Base-by-base conservation (phyloP, 768 basidiomycete genomes). In the Symmetrospora coprosmae region DNA sequence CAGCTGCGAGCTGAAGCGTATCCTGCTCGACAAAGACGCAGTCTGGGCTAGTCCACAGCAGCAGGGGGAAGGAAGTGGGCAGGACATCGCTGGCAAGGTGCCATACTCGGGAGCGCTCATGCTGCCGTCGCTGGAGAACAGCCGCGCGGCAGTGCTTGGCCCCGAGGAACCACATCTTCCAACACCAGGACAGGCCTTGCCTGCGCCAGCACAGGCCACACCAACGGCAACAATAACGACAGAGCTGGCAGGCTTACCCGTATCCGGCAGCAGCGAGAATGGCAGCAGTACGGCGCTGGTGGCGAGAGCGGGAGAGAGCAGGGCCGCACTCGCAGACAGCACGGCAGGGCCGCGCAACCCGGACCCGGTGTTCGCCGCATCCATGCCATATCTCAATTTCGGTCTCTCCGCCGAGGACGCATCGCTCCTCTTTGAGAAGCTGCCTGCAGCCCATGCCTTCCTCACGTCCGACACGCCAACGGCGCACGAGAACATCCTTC, bases 381-480 rank as follows among this genome's bases (percentile, higher is more conserved):
- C 55, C 11, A 13, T 61, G 33, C 34, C 52, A 17, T 82, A 38
- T 83, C 87, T 80, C 46, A 82, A 78, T 66, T 87, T 80, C 68
- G 88, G 86, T 19, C 73, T 88, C n/a, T 77, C 75, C 27, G 75
- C 47, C 41, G 82, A 82, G 62, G 80, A 81, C 72, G 72, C 62
- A 16, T 37, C 76, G 50, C 62, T 83, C 56, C 73, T 94, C 9
- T 86, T 94, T 68, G 73, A 79, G 11, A 72, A 79, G 47, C 73
- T 92, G 33, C 88, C 87, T 0, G 47, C 73, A 23, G 72, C 84
- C 58, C 73, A 81, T 1, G 73, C 75, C 4, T 68, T 75, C 53
- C 45, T 19, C 27, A 58, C 21, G 37, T 50, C 17, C 50, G 60
- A 16, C 59, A 64, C 8, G 25, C 63, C 25, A 28, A 59, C 45